Evolutionary conservation across 176 grass and related monocot genomes (phyloP).

Genomic region (Tuctoria greenei): DNA sequence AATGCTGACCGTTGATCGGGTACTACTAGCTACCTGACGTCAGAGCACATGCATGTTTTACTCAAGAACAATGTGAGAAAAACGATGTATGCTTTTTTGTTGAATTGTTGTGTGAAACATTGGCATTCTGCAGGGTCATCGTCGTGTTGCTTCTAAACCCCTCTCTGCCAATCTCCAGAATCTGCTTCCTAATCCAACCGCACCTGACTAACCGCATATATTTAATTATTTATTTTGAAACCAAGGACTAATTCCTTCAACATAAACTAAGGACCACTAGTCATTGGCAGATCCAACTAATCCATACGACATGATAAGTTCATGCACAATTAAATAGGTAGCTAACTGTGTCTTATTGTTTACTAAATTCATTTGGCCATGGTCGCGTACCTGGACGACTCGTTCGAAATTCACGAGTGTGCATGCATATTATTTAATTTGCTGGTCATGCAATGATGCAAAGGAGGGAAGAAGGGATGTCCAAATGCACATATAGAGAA

Average conservation of each 20-base stretch:
- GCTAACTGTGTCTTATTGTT: not conserved
- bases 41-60: conserved; percentile 11
- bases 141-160: not conserved
- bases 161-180: not conserved
- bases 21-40: not conserved
- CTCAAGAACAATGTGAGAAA: conserved; percentile 10
- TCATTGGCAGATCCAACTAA: not conserved
- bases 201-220: not conserved
- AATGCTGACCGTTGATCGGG: conserved; percentile 27
- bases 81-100: not conserved
- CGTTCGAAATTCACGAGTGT: not conserved
- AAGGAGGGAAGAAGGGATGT: not conserved
- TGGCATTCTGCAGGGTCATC: not conserved
- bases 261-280: conserved; percentile 2
- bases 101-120: not conserved
- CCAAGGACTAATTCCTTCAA: not conserved
- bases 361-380: not conserved
- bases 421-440: not conserved
- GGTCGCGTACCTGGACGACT: not conserved
- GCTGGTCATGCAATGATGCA: not conserved
- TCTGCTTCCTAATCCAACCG: conserved; percentile 13
- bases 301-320: not conserved
- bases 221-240: not conserved
- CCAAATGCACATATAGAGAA: not conserved
- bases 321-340: not conserved